A percentile compares a stretch with the other conserved stretches of the same genome.
Conservation (phyloP, 176 grass and related monocot genomes). For the Aechmea fasciata region DNA sequence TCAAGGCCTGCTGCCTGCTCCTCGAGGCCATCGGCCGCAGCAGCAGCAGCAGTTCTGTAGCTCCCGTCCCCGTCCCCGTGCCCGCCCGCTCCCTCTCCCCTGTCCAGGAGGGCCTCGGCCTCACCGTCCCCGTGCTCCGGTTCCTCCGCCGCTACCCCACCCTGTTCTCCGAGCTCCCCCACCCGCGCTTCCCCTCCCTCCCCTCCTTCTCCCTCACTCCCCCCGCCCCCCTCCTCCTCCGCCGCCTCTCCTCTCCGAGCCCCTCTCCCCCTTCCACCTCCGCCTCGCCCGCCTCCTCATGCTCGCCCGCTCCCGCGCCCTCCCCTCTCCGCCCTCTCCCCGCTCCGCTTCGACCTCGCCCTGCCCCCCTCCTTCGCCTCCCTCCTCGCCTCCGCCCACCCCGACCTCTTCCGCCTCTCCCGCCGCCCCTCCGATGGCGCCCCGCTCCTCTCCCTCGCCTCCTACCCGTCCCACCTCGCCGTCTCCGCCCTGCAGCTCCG, state of each 20-base stretch:
- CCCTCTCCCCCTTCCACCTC: constrained; percentile 46
- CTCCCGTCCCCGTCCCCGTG: constrained; percentile 39
- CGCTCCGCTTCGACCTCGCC: constrained; percentile 85
- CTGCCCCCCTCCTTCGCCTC: constrained; percentile 59
- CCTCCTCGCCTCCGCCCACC: constrained; percentile 36
- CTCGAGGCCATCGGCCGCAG: constrained; percentile 64
- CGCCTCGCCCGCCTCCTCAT: constrained; percentile 77
- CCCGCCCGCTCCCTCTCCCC: constrained; percentile 54
- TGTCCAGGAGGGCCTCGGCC: constrained; percentile 64
- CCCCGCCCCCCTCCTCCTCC: constrained; percentile 39
- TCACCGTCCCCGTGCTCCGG: constrained; percentile 71
- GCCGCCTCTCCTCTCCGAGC: constrained; percentile 31
- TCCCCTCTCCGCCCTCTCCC: constrained; percentile 49
- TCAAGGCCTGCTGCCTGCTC: constrained; percentile 69
- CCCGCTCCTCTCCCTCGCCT: constrained; percentile 26
- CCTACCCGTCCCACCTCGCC: constrained; percentile 29
- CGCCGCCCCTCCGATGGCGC: constrained; percentile 26
- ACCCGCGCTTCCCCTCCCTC: constrained; percentile 70
- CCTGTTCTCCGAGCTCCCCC: constrained; percentile 58
- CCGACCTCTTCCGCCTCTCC: constrained; percentile 50
- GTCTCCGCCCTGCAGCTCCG: constrained; percentile 65
- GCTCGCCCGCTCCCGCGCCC: constrained; percentile 51
- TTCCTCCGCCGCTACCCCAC: constrained; percentile 91
- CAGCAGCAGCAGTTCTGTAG: neutral
- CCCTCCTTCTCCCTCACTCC: constrained; percentile 61